phyloP scores from a whole-genome alignment of 1,284 basidiomycete species.

The Coniophora puteana region DNA sequence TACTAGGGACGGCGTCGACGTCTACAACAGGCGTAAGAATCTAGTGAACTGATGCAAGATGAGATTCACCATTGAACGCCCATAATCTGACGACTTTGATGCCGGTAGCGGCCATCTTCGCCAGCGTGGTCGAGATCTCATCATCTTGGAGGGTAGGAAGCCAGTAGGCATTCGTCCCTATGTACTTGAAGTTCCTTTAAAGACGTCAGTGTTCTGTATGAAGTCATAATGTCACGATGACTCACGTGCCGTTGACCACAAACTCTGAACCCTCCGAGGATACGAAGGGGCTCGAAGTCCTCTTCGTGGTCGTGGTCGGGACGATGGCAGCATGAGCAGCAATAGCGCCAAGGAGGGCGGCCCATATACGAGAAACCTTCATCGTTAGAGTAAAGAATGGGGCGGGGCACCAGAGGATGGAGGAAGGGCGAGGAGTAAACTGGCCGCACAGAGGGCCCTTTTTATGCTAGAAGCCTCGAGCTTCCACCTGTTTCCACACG shows the following conservation, averaged over 20 bases:
- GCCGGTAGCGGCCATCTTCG: constrained; percentile 51
- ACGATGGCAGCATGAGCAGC: constrained; percentile 13
- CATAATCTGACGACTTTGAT: constrained; percentile 64
- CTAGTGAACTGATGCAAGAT: constrained; percentile 10
- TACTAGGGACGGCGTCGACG: constrained; percentile 50
- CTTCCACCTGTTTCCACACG: too few relatives aligned
- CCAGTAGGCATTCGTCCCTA: constrained; percentile 72
- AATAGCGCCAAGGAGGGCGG: too few relatives aligned
- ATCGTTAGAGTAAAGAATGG: too few relatives aligned
- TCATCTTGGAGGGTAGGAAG: constrained; percentile 50
- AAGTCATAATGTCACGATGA: not conserved
- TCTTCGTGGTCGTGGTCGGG: constrained; percentile 12
- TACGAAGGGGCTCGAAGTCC: constrained; percentile 34
- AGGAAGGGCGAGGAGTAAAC: too few relatives aligned
- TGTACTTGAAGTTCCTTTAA: constrained; percentile 45
- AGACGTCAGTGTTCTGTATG: constrained; percentile 3
- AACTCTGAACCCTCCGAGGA: constrained; percentile 40
- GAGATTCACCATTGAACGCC: constrained; percentile 54
- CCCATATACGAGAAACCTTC: too few relatives aligned
- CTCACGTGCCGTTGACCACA: constrained; percentile 46
- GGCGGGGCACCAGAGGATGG: too few relatives aligned
- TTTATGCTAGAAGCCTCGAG: too few relatives aligned
- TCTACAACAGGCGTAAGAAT: constrained; percentile 27
- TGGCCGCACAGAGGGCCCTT: too few relatives aligned
- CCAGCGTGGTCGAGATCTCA: constrained; percentile 51